Conservation (phyloP, 148 eudicot species). For the Amaranthus cruentus region DNA sequence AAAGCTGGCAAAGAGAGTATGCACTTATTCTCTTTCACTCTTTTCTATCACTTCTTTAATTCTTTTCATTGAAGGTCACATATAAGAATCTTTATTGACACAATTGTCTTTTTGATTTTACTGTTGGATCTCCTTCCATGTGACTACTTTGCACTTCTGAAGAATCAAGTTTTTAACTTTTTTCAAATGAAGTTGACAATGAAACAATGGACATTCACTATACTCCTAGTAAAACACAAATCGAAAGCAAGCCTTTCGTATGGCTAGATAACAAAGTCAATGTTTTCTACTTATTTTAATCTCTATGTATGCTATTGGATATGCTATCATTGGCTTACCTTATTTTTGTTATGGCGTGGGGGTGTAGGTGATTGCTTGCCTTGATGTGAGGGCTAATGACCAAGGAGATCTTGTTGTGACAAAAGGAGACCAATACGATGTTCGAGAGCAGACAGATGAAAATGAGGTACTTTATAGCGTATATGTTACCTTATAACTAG, state of each 20-base stretch:
- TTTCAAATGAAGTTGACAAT: background rate
- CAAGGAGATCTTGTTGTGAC: conserved; percentile 97
- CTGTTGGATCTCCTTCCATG: background rate
- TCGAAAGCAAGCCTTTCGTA: background rate
- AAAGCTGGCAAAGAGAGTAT: conserved; percentile 92
- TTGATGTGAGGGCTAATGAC: conserved; percentile 95
- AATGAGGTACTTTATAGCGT: conserved; percentile 56
- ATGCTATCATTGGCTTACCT: background rate
- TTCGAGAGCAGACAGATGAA: conserved; percentile 70
- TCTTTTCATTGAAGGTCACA: background rate
- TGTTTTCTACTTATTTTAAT: background rate
- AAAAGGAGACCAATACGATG: conserved; percentile 99
- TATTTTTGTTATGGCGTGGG: background rate
- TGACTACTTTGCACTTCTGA: background rate
- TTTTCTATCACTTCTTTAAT: background rate
- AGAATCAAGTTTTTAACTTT: background rate
- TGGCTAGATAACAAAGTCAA: background rate
- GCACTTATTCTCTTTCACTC: conserved; percentile 6
- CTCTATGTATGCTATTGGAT: background rate
- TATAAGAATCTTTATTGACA: background rate
- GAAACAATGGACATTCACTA: background rate
- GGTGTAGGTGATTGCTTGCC: conserved; percentile 93
- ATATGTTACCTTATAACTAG: background rate
- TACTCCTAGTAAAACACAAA: background rate
- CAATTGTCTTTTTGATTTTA: background rate